Conservation (phyloP, 805 yeast species). For the Komagataella phaffii region DNA sequence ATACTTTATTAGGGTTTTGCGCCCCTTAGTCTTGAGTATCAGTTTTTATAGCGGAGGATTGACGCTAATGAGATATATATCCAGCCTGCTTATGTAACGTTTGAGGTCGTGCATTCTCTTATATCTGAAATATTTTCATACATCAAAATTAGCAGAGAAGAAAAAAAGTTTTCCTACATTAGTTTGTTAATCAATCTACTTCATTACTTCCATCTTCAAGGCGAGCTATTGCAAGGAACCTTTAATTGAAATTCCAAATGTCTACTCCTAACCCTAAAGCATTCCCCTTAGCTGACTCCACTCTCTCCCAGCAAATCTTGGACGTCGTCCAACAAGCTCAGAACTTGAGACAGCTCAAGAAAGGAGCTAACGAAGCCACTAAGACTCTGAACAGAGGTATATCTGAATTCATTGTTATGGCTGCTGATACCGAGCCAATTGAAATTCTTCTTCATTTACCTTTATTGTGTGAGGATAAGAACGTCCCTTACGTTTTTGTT, state of each 20-base stretch:
- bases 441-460: slow-evolving; percentile 97
- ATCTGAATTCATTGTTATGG: slow-evolving; percentile 98
- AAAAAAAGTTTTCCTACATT: neutral
- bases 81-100: neutral
- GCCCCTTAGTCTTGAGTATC: no score
- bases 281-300: slow-evolving; percentile 96
- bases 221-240: slow-evolving; percentile 47
- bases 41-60: no score
- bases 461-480: slow-evolving; percentile 95
- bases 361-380: slow-evolving; percentile 99
- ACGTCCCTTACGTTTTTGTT: slow-evolving; percentile 97
- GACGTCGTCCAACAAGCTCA: slow-evolving; percentile 98
- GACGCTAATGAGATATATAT: no score
- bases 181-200: neutral
- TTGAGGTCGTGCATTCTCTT: neutral
- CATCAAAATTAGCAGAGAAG: neutral
- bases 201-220: slow-evolving; percentile 10
- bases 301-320: slow-evolving; percentile 88
- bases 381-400: slow-evolving; percentile 99
- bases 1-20: no score
- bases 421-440: slow-evolving; percentile 99
- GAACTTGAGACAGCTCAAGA: slow-evolving; percentile 94
- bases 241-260: slow-evolving; percentile 26
- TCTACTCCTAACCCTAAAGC: slow-evolving; percentile 96
- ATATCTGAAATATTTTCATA: neutral